Conservation (phyloP, 1,139 yeast genomes). For the Suhomyces bolitotheri region DNA sequence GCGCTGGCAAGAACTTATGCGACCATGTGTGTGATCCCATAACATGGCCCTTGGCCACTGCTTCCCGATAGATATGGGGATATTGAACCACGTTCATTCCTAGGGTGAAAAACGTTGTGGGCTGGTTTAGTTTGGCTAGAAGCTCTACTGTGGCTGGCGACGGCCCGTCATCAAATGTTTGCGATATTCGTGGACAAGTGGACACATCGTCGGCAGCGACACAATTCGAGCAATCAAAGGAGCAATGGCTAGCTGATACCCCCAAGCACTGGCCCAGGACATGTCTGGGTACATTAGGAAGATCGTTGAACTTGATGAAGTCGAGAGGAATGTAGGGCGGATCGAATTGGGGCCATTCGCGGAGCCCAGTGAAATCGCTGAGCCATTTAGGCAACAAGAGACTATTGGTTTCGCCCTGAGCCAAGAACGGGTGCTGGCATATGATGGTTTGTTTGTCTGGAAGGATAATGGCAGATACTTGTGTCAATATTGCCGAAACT, state of each 20-base stretch:
- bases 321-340: slow-evolving; percentile 88
- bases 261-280: slow-evolving; percentile 59
- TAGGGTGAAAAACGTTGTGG: slow-evolving; percentile 77
- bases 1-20: slow-evolving; percentile 77
- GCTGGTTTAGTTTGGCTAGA: slow-evolving; percentile 48
- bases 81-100: slow-evolving; percentile 76
- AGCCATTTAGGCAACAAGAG: slow-evolving; percentile 70
- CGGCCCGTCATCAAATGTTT: slow-evolving; percentile 96
- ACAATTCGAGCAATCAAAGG: slow-evolving; percentile 86
- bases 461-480: slow-evolving; percentile 1
- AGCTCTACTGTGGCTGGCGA: slow-evolving; percentile 66
- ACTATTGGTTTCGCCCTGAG: background rate
- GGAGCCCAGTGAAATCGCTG: slow-evolving; percentile 66
- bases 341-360: slow-evolving; percentile 77
- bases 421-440: slow-evolving; percentile 1
- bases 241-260: slow-evolving; percentile 49
- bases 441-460: background rate
- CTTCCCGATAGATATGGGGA: slow-evolving; percentile 69
- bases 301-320: slow-evolving; percentile 55
- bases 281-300: slow-evolving; percentile 54
- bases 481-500: no score
- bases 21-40: slow-evolving; percentile 94
- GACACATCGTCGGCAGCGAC: slow-evolving; percentile 73
- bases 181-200: slow-evolving; percentile 73
- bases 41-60: slow-evolving; percentile 66